Evolutionary conservation across 306 rosid species (phyloP).

Genomic region (Canavalia ensiformis): DNA sequence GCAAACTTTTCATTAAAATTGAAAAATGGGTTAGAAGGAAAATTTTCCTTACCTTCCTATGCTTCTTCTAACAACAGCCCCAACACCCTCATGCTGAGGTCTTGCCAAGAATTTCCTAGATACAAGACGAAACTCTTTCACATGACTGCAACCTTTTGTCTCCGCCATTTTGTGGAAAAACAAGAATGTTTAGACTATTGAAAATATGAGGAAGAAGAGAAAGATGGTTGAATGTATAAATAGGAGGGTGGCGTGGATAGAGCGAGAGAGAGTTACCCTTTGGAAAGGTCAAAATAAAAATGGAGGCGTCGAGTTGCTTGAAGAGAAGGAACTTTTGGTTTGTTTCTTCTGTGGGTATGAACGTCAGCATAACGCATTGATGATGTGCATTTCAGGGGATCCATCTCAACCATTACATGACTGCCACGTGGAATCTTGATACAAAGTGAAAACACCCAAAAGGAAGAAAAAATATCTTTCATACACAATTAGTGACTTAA

Average conservation of each 20-base stretch:
- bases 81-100: slow-evolving; percentile 81
- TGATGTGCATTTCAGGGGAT: slow-evolving; percentile 51
- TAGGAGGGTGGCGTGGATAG: slow-evolving; percentile 31
- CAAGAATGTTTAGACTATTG: background rate
- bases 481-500: no score
- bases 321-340: slow-evolving; percentile 36
- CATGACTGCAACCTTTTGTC: slow-evolving; percentile 35
- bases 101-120: slow-evolving; percentile 80
- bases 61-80: slow-evolving; percentile 87
- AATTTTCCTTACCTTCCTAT: slow-evolving; percentile 68
- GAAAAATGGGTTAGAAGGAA: background rate
- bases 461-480: background rate
- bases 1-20: slow-evolving; percentile 27
- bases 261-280: slow-evolving; percentile 4
- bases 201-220: slow-evolving; percentile 44
- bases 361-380: slow-evolving; percentile 68
- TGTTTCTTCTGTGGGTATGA: background rate
- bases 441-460: background rate
- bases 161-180: slow-evolving; percentile 52
- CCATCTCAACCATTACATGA: slow-evolving; percentile 34
- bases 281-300: slow-evolving; percentile 55
- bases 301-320: slow-evolving; percentile 46
- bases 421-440: slow-evolving; percentile 34
- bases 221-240: slow-evolving; percentile 44
- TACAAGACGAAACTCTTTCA: slow-evolving; percentile 64